phyloP scores from a whole-genome alignment of 371 early-diverging fungal species.

The Rhizopus delemar region DNA sequence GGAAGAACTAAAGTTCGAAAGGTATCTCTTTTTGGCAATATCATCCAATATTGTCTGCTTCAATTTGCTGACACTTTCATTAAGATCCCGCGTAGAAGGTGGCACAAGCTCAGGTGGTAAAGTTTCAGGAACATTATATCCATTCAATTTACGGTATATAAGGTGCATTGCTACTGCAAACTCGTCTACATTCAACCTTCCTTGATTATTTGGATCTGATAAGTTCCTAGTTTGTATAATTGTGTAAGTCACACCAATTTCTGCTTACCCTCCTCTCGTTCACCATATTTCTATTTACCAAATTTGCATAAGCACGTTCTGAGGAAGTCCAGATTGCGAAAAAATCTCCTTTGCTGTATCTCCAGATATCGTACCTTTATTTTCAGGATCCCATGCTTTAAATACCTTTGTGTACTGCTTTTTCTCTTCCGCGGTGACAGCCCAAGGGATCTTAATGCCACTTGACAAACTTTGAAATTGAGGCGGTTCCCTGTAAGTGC shows the following conservation, averaged over 20 bases:
- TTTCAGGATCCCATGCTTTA: constrained; percentile 82
- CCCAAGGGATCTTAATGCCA: constrained; percentile 68
- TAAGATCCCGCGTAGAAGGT: constrained; percentile 69
- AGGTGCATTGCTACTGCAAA: constrained; percentile 95
- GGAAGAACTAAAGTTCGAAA: constrained; percentile 43
- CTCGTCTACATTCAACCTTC: constrained; percentile 87
- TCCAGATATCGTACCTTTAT: constrained; percentile 76
- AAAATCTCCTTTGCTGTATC: constrained; percentile 84
- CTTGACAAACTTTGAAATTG: constrained; percentile 35
- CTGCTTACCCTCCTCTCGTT: not conserved
- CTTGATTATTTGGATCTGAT: constrained; percentile 81
- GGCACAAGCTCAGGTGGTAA: constrained; percentile 84
- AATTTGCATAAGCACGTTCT: constrained; percentile 78
- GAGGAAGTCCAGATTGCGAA: constrained; percentile 80
- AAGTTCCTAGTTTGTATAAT: constrained; percentile 59
- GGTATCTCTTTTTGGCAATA: constrained; percentile 41
- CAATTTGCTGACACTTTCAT: constrained; percentile 56
- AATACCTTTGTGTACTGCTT: constrained; percentile 82
- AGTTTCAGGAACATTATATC: constrained; percentile 73
- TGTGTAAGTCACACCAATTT: not conserved
- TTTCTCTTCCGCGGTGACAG: constrained; percentile 78
- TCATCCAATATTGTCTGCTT: constrained; percentile 58
- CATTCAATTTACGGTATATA: constrained; percentile 78
- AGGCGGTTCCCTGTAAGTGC: constrained; percentile 14
- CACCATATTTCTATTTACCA: constrained; percentile 60